Conservation (phyloP, 139 green algal genomes). For the Edaphochlamys debaryana region DNA sequence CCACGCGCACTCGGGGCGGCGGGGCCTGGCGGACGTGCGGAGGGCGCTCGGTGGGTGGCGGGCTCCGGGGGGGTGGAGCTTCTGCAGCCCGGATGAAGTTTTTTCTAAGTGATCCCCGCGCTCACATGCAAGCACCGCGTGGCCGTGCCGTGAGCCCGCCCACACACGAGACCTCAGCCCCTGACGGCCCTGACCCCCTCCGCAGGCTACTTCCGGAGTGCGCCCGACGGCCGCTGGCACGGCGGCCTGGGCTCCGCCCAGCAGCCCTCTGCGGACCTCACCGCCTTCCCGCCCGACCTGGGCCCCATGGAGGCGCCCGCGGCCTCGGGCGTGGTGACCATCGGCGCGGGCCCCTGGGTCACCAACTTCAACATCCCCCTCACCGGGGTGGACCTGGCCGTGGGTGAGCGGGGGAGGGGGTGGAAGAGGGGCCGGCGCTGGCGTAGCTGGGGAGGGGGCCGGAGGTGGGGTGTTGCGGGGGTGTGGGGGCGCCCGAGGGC, state of each 20-base stretch:
- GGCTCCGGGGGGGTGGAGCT: too few relatives aligned
- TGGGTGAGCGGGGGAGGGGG: neutral
- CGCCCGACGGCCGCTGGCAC: neutral
- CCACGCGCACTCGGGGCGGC: constrained; percentile 50
- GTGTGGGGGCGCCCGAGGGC: too few relatives aligned
- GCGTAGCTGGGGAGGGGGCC: too few relatives aligned
- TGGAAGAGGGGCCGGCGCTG: too few relatives aligned
- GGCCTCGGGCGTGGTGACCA: constrained; percentile 55
- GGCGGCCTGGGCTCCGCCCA: neutral
- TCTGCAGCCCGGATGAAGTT: too few relatives aligned
- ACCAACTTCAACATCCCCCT: constrained; percentile 87
- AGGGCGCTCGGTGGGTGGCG: constrained; percentile 19
- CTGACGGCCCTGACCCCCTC: too few relatives aligned
- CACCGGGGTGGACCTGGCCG: neutral
- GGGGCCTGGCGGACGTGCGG: constrained; percentile 67
- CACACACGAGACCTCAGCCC: too few relatives aligned
- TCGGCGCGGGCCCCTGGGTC: constrained; percentile 80
- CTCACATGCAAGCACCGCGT: too few relatives aligned
- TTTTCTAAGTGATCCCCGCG: too few relatives aligned
- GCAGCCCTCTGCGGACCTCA: neutral
- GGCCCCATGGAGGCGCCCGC: constrained; percentile 10
- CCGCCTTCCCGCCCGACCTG: constrained; percentile 40
- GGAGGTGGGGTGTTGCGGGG: too few relatives aligned
- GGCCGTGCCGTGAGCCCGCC: too few relatives aligned
- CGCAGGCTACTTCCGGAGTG: constrained; percentile 42